phyloP scores from a whole-genome alignment of 352 stramenopile species.

The Globisporangium heterothallicum region DNA sequence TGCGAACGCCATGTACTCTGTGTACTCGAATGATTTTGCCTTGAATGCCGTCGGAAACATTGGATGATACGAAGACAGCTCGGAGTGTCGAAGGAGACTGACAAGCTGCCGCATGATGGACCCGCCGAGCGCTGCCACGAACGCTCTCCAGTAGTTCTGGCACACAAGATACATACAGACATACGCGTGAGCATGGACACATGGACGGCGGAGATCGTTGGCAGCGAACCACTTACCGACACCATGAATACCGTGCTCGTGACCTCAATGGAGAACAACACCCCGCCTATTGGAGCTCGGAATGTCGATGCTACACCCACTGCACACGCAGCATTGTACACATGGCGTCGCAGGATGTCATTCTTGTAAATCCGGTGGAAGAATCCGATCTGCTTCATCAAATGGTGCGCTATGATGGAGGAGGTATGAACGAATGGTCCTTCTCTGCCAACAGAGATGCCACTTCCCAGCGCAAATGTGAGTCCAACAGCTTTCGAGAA shows the following conservation, averaged over 20 bases:
- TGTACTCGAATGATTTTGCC: conserved; percentile 35
- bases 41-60: conserved; percentile 48
- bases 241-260: conserved; percentile 71
- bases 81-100: conserved; percentile 30
- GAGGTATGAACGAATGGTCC: conserved; percentile 95
- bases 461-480: conserved; percentile 84
- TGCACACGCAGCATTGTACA: conserved; percentile 85
- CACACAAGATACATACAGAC: background rate
- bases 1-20: conserved; percentile 44
- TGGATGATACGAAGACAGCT: conserved; percentile 32
- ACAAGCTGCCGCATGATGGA: conserved; percentile 42
- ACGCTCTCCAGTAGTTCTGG: conserved; percentile 65
- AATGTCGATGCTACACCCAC: conserved; percentile 88
- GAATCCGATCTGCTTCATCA: conserved; percentile 69
- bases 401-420: conserved; percentile 76
- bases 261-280: conserved; percentile 90
- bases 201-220: background rate
- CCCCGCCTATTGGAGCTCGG: conserved; percentile 83
- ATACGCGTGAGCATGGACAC: background rate
- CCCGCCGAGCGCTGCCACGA: conserved; percentile 52
- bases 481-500: conserved; percentile 87
- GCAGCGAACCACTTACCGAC: conserved; percentile 23
- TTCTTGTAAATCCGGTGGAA: conserved; percentile 68
- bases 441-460: conserved; percentile 94
- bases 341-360: conserved; percentile 65